Percentiles rank a stretch among this genome's conserved stretches.
Conservation (phyloP, 2,329 filamentous ascomycete genomes). For the Aspergillus tamarii region DNA sequence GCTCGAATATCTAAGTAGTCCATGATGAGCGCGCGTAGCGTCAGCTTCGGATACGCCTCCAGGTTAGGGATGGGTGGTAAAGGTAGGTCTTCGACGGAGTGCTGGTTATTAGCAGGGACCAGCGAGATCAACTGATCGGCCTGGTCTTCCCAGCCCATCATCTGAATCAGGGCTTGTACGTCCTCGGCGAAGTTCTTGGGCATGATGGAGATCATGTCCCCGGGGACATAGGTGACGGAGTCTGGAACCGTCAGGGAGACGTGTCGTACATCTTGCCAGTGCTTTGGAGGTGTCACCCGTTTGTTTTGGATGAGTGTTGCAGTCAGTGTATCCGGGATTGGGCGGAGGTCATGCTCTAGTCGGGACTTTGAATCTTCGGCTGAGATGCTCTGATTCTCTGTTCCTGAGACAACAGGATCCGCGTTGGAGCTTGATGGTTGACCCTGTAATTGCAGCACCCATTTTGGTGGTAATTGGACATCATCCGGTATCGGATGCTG, state of each 20-base stretch:
- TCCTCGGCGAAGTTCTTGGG: conserved; percentile 86
- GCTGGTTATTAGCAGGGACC: conserved; percentile 31
- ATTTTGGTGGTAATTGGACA: conserved; percentile 75
- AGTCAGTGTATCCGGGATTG: conserved; percentile 59
- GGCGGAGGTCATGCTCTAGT: conserved; percentile 53
- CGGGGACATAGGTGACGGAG: conserved; percentile 62
- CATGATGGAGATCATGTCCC: conserved; percentile 78
- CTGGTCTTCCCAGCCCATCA: conserved; percentile 76
- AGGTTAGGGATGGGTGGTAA: conserved; percentile 40
- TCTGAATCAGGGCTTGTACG: conserved; percentile 73
- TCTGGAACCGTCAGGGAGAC: conserved; percentile 61
- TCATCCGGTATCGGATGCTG: conserved; percentile 72
- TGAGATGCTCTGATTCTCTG: conserved; percentile 6
- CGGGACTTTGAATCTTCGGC: conserved; percentile 28
- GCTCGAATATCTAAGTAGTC: conserved; percentile 87
- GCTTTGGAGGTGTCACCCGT: conserved; percentile 72
- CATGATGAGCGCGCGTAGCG: conserved; percentile 74
- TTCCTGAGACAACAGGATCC: conserved; percentile 3
- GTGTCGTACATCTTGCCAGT: conserved; percentile 94
- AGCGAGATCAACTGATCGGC: conserved; percentile 72
- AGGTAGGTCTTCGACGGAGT: conserved; percentile 26
- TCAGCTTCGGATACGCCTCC: conserved; percentile 48
- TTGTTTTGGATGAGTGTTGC: conserved; percentile 68
- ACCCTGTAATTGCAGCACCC: conserved; percentile 51
- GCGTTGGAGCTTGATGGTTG: neutral